phyloP scores from a whole-genome alignment of 208 protist genomes.

The Angomonas deanei region DNA sequence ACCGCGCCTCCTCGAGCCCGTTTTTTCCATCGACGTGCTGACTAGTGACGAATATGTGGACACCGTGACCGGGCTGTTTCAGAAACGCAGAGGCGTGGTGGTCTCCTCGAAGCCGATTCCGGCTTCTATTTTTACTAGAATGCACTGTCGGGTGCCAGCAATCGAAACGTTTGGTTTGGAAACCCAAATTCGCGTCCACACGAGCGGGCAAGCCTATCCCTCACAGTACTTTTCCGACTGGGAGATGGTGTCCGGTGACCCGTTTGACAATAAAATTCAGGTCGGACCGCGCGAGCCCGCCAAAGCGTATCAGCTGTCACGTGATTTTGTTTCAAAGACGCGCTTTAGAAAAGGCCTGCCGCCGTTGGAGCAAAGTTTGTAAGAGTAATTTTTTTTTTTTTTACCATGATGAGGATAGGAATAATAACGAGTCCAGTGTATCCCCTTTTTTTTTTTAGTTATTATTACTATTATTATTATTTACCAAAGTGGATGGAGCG shows the following conservation, averaged over 20 bases:
- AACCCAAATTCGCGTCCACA: slow-evolving; percentile 97
- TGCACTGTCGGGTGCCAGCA: slow-evolving; percentile 94
- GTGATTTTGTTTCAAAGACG: slow-evolving; percentile 99
- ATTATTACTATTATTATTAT: no score
- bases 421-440: no score
- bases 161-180: slow-evolving; percentile 99
- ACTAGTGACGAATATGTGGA: slow-evolving; percentile 79
- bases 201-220: slow-evolving; percentile 94
- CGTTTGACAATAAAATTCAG: slow-evolving; percentile 95
- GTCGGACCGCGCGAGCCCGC: slow-evolving; percentile 95
- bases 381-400: no score
- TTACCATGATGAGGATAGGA: no score
- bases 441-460: no score
- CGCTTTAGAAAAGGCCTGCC: slow-evolving; percentile 95
- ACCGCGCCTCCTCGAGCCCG: slow-evolving; percentile 98
- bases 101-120: slow-evolving; percentile 88
- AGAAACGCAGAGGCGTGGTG: slow-evolving; percentile 90
- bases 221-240: slow-evolving; percentile 96
- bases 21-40: slow-evolving; percentile 94
- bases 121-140: slow-evolving; percentile 95
- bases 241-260: slow-evolving; percentile 97
- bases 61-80: slow-evolving; percentile 84
- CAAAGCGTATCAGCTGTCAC: slow-evolving; percentile 90
- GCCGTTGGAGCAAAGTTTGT: slow-evolving; percentile 5
- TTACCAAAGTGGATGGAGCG: no score